Conservation (phyloP, 2,329 filamentous ascomycete genomes). For the Aspergillus nomiae region DNA sequence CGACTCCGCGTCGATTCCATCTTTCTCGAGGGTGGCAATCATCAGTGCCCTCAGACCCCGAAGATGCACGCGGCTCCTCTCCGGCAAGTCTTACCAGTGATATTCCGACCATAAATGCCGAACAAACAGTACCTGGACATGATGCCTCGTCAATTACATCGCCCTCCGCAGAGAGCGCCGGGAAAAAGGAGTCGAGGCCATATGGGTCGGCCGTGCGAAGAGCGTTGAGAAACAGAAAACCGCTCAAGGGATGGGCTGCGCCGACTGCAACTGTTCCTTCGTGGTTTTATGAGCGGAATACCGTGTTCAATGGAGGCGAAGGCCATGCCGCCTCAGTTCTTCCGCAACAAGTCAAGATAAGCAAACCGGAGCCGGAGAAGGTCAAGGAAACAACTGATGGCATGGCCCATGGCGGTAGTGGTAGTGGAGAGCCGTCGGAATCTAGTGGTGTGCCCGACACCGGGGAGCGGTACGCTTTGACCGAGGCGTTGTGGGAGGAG, state of each 20-base stretch:
- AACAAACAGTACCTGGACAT: conserved; percentile 17
- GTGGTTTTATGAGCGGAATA: conserved; percentile 43
- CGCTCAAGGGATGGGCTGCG: conserved; percentile 21
- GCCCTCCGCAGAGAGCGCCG: conserved; percentile 19
- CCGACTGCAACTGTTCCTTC: conserved; percentile 33
- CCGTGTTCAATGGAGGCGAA: conserved; percentile 25
- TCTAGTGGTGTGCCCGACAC: conserved; percentile 17
- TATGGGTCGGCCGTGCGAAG: conserved; percentile 45
- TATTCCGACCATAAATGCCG: conserved; percentile 20
- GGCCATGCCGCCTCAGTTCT: conserved; percentile 13
- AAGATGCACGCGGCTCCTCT: conserved; percentile 23
- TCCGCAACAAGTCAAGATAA: conserved; percentile 31
- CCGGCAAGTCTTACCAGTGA: conserved; percentile 26
- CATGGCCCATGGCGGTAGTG: conserved; percentile 28
- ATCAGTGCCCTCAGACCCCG: conserved; percentile 31
- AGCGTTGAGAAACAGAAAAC: conserved; percentile 39
- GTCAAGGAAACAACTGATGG: conserved; percentile 16
- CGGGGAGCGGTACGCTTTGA: conserved; percentile 41
- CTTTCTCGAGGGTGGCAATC: conserved; percentile 32
- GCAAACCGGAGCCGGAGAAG: conserved; percentile 20
- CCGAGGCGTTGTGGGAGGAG: conserved; percentile 49
- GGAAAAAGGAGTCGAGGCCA: conserved; percentile 30
- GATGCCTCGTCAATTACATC: conserved; percentile 14
- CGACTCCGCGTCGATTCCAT: conserved; percentile 35
- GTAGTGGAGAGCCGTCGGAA: conserved; percentile 22